These are phyloP conservation scores for Hymenoscyphus fraxineus DNA, from an alignment of 2,329 filamentous ascomycete species.

Conservation along the genomic window DNA sequence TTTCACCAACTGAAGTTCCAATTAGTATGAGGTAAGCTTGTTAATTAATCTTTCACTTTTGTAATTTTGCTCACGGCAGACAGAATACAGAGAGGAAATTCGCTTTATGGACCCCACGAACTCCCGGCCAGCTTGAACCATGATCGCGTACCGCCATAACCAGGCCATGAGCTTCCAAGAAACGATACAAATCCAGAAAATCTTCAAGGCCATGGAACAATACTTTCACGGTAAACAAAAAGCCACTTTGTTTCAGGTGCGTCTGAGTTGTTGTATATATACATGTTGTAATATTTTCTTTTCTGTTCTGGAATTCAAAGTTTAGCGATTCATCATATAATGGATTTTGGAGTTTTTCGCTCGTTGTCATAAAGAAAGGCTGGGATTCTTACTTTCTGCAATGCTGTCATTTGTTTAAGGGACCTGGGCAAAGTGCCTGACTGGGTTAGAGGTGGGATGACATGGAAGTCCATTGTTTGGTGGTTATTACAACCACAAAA, in stretches of 20 bases:
- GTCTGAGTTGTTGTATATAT: background rate
- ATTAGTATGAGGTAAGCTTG: constrained; percentile 10
- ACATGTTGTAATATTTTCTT: background rate
- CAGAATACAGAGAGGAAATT: constrained; percentile 8
- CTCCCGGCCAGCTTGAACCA: constrained; percentile 8
- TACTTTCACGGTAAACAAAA: background rate
- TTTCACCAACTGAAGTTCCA: constrained; percentile 4
- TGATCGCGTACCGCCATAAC: background rate
- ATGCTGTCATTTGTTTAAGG: background rate
- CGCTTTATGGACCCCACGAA: constrained; percentile 13
- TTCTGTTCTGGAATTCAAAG: background rate
- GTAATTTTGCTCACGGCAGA: background rate
- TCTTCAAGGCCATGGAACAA: background rate
- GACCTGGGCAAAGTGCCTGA: background rate
- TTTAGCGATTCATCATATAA: background rate
- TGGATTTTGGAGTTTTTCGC: background rate
- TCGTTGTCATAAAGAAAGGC: background rate
- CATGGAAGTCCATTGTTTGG: background rate
- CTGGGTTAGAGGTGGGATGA: background rate
- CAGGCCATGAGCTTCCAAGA: background rate
- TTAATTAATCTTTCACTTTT: background rate
- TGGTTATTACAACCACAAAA: background rate
- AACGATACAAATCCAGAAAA: background rate
- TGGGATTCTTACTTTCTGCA: background rate
- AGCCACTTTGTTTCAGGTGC: no score